Evolutionary conservation across 2,329 filamentous ascomycete species (phyloP).

Genomic region (Graphilbum fragrans): DNA sequence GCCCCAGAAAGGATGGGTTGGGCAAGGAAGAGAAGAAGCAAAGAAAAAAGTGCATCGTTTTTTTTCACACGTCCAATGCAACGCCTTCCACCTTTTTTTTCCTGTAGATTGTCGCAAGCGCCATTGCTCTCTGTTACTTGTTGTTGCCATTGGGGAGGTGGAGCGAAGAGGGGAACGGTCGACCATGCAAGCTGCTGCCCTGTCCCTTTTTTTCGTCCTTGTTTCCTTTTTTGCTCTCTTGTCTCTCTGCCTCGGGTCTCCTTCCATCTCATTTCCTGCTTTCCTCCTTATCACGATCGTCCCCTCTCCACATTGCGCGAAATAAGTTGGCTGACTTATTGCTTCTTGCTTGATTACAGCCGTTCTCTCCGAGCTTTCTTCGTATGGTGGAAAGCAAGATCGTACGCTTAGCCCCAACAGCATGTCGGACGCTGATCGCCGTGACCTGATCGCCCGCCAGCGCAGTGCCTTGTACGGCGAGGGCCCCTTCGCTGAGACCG

Average conservation of each 20-base stretch:
- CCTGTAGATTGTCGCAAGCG: conserved; percentile 7
- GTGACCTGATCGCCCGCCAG: conserved; percentile 90
- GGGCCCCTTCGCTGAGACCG: conserved; percentile 53
- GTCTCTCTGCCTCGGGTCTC: too few relatives aligned
- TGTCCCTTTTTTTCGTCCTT: conserved; percentile 1
- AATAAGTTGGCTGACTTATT: conserved; percentile 14
- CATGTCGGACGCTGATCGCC: conserved; percentile 92
- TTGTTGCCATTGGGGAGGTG: neutral
- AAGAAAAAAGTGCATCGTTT: conserved; percentile 6
- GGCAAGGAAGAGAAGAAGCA: neutral
- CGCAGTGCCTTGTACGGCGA: conserved; percentile 89
- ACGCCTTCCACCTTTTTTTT: conserved; percentile 5
- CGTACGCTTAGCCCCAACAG: conserved; percentile 70
- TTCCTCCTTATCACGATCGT: neutral
- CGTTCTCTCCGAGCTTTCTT: conserved; percentile 32
- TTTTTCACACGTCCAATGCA: conserved; percentile 7
- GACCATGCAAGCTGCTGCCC: too few relatives aligned
- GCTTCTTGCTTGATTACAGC: conserved; percentile 28
- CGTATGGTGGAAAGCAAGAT: conserved; percentile 58
- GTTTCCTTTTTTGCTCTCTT: conserved; percentile 1
- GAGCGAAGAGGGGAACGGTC: too few relatives aligned
- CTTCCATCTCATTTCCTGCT: neutral
- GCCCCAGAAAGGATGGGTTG: neutral
- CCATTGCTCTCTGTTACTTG: neutral
- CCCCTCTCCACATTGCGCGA: conserved; percentile 1